phyloP scores from a whole-genome alignment of 2,329 filamentous ascomycete species.

The Chalaropsis ovoidea region DNA sequence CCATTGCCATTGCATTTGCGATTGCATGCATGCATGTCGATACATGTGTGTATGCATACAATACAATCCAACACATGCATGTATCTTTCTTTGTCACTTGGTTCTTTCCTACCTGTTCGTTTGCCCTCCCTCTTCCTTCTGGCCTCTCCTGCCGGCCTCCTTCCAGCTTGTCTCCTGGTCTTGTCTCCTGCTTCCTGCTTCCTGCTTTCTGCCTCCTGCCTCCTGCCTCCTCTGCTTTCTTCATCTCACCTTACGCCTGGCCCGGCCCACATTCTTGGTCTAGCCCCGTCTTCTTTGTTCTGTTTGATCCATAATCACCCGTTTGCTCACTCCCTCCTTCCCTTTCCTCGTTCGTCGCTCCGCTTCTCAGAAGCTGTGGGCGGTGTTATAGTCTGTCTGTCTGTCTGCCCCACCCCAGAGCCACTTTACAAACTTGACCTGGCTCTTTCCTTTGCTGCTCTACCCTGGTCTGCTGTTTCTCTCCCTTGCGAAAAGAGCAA shows the following conservation, averaged over 20 bases:
- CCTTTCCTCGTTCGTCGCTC: background rate
- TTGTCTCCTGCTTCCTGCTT: background rate
- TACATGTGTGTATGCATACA: no score
- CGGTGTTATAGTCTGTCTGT: background rate
- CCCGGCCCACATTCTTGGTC: conserved; percentile 11
- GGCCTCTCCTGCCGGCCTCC: background rate
- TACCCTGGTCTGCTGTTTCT: background rate
- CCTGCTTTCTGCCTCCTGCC: background rate
- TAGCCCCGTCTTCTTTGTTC: conserved; percentile 10
- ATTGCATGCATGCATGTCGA: background rate
- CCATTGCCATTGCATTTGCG: background rate
- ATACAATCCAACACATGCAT: background rate
- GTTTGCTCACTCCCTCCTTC: conserved; percentile 6
- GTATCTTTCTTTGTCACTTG: background rate
- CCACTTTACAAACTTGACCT: background rate
- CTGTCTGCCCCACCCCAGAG: background rate
- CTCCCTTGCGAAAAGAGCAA: background rate
- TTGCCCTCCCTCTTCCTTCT: background rate
- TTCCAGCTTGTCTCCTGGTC: no score
- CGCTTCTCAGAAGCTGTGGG: no score
- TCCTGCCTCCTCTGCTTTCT: background rate
- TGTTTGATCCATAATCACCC: background rate
- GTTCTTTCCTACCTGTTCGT: background rate
- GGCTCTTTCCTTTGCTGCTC: background rate
- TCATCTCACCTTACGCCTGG: background rate